Evolutionary conservation across 768 basidiomycete species (phyloP), one percentile per base, ranked within the genome.

Genomic region (Lactifluus echinatus): DNA sequence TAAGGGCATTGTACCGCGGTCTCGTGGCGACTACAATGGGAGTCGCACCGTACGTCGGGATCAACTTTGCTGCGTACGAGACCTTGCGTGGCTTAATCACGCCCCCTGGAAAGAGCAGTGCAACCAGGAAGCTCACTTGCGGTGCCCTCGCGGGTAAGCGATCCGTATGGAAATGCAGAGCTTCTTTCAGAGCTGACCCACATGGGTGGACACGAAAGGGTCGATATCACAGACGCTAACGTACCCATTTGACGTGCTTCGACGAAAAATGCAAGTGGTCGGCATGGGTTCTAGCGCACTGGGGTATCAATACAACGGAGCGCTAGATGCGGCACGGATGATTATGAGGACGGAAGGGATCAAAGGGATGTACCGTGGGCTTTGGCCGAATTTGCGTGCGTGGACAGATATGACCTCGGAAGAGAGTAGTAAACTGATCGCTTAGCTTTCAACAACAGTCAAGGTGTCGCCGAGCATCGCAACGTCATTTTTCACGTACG

Each of bases 11-110:
- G 48, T 91, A 98, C 69, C 81, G 93, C 33, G 95, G 93, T 0
- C 68, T 94, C 34, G 73, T 88, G 11, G 82, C 93, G 12, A 96
- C 93, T 0, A 85, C 89, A 3, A 75, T 88, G 52, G 92, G 94
- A 3, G 91, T 96, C 39, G 93, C 93, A 15, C 94, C 94, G 3
- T 88, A 88, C 63, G 85, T 88, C 17, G 72, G 91, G 12, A 86
- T 94, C 69, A 96, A 96, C 69, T 96, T 96, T 69, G 89, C 92
- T n/a, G 76, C 91, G 28, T 97, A 97, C 66, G 95, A 98, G 70
- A 78, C 84, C 46, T 67, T 91, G 67, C 79, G 87, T 53, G 83
- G 85, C 2, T 64, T 84, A 44, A 75, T 90, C 60, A 92, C 86
- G 26, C 88, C 87, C n/a, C 90, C 89, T 3, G 90, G 86, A 36